A percentile compares a stretch with the other conserved stretches of the same genome.
Evolutionary conservation across 1,139 yeast species (phyloP).

Genomic region (Hemisphaericaspora xylanilytica): DNA sequence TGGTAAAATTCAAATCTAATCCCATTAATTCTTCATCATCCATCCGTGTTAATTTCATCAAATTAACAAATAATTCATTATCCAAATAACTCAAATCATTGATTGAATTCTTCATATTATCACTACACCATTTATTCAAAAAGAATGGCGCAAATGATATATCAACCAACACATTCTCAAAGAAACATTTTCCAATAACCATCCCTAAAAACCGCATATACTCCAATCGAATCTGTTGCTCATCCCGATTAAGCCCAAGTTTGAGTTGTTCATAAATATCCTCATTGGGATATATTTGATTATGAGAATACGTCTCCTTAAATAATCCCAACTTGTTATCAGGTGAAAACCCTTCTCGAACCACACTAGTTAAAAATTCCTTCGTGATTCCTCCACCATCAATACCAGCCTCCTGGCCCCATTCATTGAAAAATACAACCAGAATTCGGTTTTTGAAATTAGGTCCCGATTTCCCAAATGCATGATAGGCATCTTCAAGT

Average conservation of each 20-base stretch:
- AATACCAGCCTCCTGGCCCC: conserved; percentile 78
- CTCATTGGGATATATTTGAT: conserved; percentile 75
- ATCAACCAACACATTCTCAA: conserved; percentile 78
- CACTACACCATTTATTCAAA: conserved; percentile 62
- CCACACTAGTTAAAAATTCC: conserved; percentile 77
- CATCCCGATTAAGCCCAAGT: conserved; percentile 25
- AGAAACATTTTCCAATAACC: conserved; percentile 86
- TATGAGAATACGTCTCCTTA: conserved; percentile 45
- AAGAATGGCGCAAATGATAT: conserved; percentile 86
- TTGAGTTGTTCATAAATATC: conserved; percentile 39
- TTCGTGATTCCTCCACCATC: conserved; percentile 98
- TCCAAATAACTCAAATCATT: conserved; percentile 80
- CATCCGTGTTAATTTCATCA: conserved; percentile 62
- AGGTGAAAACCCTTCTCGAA: conserved; percentile 62
- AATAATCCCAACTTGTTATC: conserved; percentile 39
- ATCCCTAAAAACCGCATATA: conserved; percentile 69
- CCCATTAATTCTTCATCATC: conserved; percentile 52
- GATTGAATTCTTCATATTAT: conserved; percentile 53
- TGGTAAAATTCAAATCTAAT: conserved; percentile 66
- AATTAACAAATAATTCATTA: conserved; percentile 58
- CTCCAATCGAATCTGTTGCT: conserved; percentile 32
- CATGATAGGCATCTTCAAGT: conserved; percentile 70
- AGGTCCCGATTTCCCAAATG: conserved; percentile 42
- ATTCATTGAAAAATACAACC: conserved; percentile 67
- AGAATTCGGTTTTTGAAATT: conserved; percentile 58